Base-by-base conservation (phyloP, 2,329 filamentous ascomycete genomes). In the Chrysosporium keratinophilum region DNA sequence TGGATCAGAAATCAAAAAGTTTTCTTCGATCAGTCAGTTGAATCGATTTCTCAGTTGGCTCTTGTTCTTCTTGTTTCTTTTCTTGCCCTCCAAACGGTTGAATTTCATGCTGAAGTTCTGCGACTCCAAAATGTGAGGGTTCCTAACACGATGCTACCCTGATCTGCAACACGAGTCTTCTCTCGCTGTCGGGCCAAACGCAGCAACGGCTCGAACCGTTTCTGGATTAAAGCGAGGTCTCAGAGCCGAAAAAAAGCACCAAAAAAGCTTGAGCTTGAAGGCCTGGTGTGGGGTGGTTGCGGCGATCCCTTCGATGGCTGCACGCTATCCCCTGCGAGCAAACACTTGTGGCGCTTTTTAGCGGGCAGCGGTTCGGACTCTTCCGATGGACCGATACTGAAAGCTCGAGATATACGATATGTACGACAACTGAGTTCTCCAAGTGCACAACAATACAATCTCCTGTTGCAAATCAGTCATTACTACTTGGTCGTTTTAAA, bases 91-190 rank as follows among this genome's bases (percentile, higher is more conserved):
- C 19, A 28, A 28, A 28, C 7, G 23, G 3, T 28, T 7, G 23
- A 28, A 28, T 28, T 28, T 28, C 23, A 28, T 28, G 23, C 23
- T 28, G 23, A 28, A 28, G 7, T 28, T 28, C 23, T 28, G n/a
- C 34, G 12, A 15, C 12, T 31, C 31, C 19, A 43, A 33, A 23
- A 14, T 35, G 15, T 15, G 40, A 42, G n/a, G 9, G 14, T 42
- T 42, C 33, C 42, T 34, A 39, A 12, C 45, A 12, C 33, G 35
- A 49, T 49, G 46, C 35, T 48, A 48, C 45, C 45, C 33, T 48
- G 45, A 48, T 37, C 45, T 48, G 33, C 45, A n/a, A 49, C 46
- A 11, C 46, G 19, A 17, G 14, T 23, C 28, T 23, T 48, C 33
- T 48, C 45, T 17, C 33, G 20, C 34, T 14, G 33, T 34, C n/a